phyloP scores from a whole-genome alignment of 1,284 basidiomycete species.

The Apiotrichum gracile region DNA sequence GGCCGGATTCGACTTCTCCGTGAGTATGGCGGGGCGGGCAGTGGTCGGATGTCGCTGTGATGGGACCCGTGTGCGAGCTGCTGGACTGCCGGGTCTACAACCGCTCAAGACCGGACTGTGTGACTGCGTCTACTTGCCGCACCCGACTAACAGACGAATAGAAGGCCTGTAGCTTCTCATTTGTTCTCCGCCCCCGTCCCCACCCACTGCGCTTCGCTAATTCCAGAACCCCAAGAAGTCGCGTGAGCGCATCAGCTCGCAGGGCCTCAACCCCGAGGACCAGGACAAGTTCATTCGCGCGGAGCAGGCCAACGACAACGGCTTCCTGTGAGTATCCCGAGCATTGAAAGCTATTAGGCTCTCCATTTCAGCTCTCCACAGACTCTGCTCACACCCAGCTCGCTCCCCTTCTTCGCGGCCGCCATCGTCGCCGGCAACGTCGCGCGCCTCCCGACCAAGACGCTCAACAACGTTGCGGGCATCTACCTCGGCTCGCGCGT shows the following conservation, averaged over 20 bases:
- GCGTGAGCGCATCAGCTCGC: slow-evolving; percentile 77
- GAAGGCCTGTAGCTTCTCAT: not conserved
- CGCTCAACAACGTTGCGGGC: slow-evolving; percentile 27
- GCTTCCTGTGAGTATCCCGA: slow-evolving; percentile 15
- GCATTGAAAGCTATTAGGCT: not conserved
- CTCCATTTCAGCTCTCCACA: not conserved
- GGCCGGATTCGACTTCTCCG: slow-evolving; percentile 16
- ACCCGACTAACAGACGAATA: too few relatives aligned
- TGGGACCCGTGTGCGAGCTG: not conserved
- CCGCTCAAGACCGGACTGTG: too few relatives aligned
- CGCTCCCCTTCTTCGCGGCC: slow-evolving; percentile 21
- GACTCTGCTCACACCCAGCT: not conserved
- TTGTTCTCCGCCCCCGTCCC: not conserved
- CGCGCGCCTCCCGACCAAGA: slow-evolving; percentile 23
- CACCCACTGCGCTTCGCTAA: not conserved
- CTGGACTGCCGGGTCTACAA: too few relatives aligned
- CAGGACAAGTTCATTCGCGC: slow-evolving; percentile 46
- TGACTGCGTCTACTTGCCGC: too few relatives aligned
- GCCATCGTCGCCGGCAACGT: slow-evolving; percentile 35
- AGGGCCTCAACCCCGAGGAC: slow-evolving; percentile 75
- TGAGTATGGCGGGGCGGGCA: not conserved
- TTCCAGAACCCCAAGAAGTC: slow-evolving; percentile 59
- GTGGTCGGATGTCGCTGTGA: not conserved
- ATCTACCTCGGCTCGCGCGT: slow-evolving; percentile 27
- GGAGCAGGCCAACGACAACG: slow-evolving; percentile 30